These are phyloP conservation scores for Canavalia gladiata DNA, from an alignment of 306 rosid species.

Conservation along the genomic window DNA sequence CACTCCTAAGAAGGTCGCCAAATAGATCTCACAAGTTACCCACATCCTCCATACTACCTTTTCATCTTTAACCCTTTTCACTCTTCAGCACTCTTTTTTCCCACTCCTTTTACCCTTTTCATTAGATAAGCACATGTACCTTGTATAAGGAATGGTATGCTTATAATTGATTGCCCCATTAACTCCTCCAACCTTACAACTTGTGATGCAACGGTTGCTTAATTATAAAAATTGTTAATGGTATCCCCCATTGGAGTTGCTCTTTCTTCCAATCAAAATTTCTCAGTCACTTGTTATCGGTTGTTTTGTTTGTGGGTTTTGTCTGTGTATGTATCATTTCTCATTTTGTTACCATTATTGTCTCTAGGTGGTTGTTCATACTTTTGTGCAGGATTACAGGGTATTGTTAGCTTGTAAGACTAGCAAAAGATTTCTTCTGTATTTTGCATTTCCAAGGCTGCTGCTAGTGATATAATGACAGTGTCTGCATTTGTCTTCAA, in stretches of 20 bases:
- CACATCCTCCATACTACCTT: not conserved
- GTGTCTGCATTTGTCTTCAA: conserved; percentile 24
- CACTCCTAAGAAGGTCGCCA: not conserved
- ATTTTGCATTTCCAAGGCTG: conserved; percentile 18
- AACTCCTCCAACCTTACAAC: not conserved
- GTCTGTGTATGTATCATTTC: conserved; percentile 16
- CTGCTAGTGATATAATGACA: not conserved
- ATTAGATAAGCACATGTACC: not conserved
- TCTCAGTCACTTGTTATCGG: not conserved
- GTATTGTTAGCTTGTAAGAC: conserved; percentile 24
- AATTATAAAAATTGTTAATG: not conserved
- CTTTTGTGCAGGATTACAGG: not conserved
- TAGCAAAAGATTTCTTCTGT: not conserved
- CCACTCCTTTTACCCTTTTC: not conserved
- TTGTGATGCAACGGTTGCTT: not conserved
- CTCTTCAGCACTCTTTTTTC: not conserved
- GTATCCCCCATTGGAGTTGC: not conserved
- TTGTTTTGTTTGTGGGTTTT: not conserved
- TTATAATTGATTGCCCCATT: not conserved
- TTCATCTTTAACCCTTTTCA: not conserved
- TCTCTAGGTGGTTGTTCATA: not conserved
- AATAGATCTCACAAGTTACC: not conserved
- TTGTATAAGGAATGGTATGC: not conserved
- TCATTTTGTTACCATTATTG: not conserved
- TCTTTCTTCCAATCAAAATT: not conserved